Evolutionary conservation across 768 basidiomycete genomes (phyloP).

Genomic region (Clathrus columnatus): DNA sequence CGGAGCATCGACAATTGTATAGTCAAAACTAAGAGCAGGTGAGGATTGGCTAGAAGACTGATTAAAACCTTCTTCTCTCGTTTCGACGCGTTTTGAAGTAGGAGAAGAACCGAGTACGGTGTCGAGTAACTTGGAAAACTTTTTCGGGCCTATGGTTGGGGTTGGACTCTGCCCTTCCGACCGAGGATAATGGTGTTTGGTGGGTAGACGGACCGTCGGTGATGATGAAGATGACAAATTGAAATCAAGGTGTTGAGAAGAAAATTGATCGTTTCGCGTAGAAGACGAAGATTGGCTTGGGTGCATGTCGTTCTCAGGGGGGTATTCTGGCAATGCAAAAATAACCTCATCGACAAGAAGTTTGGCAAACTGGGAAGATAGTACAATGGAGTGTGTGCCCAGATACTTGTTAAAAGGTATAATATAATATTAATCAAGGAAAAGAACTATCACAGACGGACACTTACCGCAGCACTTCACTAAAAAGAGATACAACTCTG

Average conservation of each 20-base stretch:
- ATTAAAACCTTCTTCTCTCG: constrained; percentile 24
- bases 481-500: background rate
- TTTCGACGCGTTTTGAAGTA: constrained; percentile 21
- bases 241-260: background rate
- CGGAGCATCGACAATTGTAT: constrained; percentile 34
- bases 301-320: background rate
- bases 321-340: background rate
- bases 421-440: background rate
- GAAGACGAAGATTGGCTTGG: background rate
- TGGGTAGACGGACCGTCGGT: constrained; percentile 4
- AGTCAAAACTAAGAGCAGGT: constrained; percentile 37
- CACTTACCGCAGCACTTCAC: background rate
- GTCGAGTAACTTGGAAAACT: constrained; percentile 23
- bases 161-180: constrained; percentile 1
- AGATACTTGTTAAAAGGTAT: background rate
- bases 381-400: background rate
- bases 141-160: background rate
- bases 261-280: background rate
- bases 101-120: constrained; percentile 27
- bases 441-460: background rate
- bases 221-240: background rate
- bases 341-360: background rate
- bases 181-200: constrained; percentile 1
- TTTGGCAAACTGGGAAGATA: background rate
- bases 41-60: constrained; percentile 37